phyloP scores from a whole-genome alignment of 2,329 filamentous ascomycete genomes.

The Fusarium subglutinans region DNA sequence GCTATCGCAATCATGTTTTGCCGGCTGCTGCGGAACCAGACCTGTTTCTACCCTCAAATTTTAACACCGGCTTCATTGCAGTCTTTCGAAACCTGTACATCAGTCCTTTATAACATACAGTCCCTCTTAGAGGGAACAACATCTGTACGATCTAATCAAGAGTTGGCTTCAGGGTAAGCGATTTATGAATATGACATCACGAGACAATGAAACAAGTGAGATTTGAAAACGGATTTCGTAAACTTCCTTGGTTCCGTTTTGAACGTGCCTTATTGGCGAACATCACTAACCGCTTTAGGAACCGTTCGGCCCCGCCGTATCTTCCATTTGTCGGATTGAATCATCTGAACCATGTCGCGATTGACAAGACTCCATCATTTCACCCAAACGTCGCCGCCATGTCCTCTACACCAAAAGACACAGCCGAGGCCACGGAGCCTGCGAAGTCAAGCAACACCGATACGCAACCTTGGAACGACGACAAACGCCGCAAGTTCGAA shows the following conservation, averaged over 20 bases:
- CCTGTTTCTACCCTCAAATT: too few relatives aligned
- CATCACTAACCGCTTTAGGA: not conserved
- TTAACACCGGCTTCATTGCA: not conserved
- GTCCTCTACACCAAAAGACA: conserved; percentile 33
- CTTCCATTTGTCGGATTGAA: not conserved
- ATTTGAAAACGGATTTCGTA: not conserved
- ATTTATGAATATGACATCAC: not conserved
- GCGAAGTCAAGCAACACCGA: conserved; percentile 15
- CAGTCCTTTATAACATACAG: not conserved
- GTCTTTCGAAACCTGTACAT: not conserved
- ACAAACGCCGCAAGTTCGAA: conserved; percentile 71
- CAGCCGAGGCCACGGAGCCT: conserved; percentile 23
- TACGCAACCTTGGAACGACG: conserved; percentile 63
- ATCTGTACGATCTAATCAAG: not conserved
- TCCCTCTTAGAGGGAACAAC: not conserved
- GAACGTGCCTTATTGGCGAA: not conserved
- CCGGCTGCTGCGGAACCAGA: fast-evolving
- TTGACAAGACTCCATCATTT: not conserved
- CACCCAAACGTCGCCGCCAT: conserved; percentile 17
- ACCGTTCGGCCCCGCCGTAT: conserved; percentile 12
- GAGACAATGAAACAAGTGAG: not conserved
- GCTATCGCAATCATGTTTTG: fast-evolving
- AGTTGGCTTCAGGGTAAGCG: not conserved
- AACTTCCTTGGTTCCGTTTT: not conserved
- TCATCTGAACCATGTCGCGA: not conserved